Evolutionary conservation across 2,329 filamentous ascomycete species (phyloP).

Genomic region (Fusarium pseudograminearum): DNA sequence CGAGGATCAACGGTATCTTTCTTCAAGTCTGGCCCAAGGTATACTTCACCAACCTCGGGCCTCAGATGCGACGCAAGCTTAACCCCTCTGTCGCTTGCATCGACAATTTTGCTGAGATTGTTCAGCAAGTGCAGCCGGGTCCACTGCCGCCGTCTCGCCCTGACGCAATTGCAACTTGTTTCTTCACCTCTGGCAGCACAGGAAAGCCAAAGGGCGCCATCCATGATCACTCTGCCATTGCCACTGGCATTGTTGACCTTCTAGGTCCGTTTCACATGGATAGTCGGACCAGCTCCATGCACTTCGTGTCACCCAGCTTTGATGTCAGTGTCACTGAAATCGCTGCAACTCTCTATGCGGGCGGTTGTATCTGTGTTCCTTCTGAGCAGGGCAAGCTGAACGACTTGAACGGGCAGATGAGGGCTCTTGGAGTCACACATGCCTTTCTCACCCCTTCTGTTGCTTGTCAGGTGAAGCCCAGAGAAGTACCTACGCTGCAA

Average conservation of each 20-base stretch:
- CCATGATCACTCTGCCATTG: constrained; percentile 25
- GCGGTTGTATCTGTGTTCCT: constrained; percentile 22
- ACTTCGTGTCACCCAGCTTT: constrained; percentile 23
- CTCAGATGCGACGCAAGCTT: constrained; percentile 22
- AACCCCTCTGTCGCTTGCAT: constrained; percentile 20
- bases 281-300: constrained; percentile 11
- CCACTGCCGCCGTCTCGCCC: constrained; percentile 6
- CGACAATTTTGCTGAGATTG: constrained; percentile 16
- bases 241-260: constrained; percentile 16
- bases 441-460: constrained; percentile 26
- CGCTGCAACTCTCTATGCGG: constrained; percentile 12
- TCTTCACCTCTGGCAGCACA: constrained; percentile 23
- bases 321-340: constrained; percentile 25
- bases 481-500: constrained; percentile 16
- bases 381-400: constrained; percentile 24
- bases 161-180: constrained; percentile 24
- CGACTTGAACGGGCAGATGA: constrained; percentile 20
- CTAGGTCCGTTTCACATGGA: constrained; percentile 21
- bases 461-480: constrained; percentile 20
- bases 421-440: constrained; percentile 23
- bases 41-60: constrained; percentile 23
- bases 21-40: constrained; percentile 23
- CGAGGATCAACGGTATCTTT: constrained; percentile 25
- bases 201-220: constrained; percentile 21
- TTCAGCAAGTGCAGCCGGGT: constrained; percentile 6